Conservation (phyloP, 306 rosid species). For the Lotus japonicus region DNA sequence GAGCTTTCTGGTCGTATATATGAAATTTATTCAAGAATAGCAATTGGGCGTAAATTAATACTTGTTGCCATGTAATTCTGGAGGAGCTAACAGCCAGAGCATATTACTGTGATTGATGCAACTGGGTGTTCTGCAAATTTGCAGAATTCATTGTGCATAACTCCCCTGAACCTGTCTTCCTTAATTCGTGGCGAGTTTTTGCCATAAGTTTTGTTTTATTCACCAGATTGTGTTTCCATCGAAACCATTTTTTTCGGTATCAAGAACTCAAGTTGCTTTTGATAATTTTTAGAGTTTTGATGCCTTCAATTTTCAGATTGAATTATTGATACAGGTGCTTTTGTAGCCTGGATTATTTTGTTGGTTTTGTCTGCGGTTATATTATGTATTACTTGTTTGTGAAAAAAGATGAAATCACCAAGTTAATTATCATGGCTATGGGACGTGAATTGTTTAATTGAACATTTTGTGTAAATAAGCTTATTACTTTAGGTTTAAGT, state of each 20-base stretch:
- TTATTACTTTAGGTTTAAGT: too few species aligned
- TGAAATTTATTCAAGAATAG: conserved; percentile 35
- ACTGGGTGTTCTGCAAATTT: conserved; percentile 7
- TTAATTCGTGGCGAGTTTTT: conserved; percentile 10
- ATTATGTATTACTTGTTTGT: not conserved
- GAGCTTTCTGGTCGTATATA: conserved; percentile 25
- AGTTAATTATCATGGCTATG: not conserved
- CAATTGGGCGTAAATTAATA: conserved; percentile 23
- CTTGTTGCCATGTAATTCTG: conserved; percentile 31
- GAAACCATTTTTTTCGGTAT: not conserved
- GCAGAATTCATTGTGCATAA: conserved; percentile 21
- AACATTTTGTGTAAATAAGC: too few species aligned
- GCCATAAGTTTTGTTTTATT: not conserved
- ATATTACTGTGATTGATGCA: conserved; percentile 25
- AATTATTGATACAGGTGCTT: not conserved
- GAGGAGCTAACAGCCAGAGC: conserved; percentile 20
- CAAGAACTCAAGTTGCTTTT: not conserved
- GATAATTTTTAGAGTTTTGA: not conserved
- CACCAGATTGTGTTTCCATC: not conserved
- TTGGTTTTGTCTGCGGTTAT: not conserved
- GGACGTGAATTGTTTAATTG: too few species aligned
- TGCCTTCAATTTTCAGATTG: conserved; percentile 5
- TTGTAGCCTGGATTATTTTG: not conserved
- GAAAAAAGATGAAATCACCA: not conserved
- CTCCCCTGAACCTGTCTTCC: not conserved